Evolutionary conservation across 331 rosid species (phyloP), one percentile per base, ranked within the genome.

Genomic region (Malus hybrid): DNA sequence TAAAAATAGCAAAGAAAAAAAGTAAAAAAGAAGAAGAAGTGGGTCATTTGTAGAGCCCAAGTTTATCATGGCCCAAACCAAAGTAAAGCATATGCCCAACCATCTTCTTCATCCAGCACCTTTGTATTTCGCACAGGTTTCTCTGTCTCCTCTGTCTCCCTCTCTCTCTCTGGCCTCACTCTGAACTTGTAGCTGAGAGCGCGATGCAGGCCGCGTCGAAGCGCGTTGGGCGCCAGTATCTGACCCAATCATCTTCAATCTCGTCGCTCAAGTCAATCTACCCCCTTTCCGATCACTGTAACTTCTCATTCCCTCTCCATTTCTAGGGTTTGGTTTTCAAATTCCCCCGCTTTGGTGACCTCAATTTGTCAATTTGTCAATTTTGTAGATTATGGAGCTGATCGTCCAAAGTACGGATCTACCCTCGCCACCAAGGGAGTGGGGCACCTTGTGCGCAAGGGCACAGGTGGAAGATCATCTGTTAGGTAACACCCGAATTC

Each of bases 401-500:
- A 90, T 79, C 93, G 81, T 57, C 83, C 91, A 13, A 91, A 91
- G 30, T 83, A 34, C 79, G 96, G 76, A 34, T 92, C 99, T 28
- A 84, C 87, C 61, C 75, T 95, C 63, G 87, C 97, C 56, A 69
- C 91, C 32, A 87, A 88, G 87, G 99, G 97, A 46, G 91, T 77
- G 8, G 97, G 99, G 7, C 92, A 89, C 88, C 88, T 92, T 33
- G 89, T 95, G 63, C 93, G 97, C 84, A 95, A 92, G 93, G 99
- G 99, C 77, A 95, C 99, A 2, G 99, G 99, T 69, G 99, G 99
- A 68, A 88, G 99, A 83, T 95, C 99, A 8, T 95, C 99, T 34
- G 99, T 95, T 33, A 95, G 99, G 99, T 91, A 74, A 22, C 52
- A 29, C 48, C 36, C 74, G 60, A 39, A 36, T 80, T 63, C 18